Percentiles rank a stretch among this genome's conserved stretches.
Evolutionary conservation across 2,329 filamentous ascomycete species (phyloP).

Genomic region (Aspergillus chevalieri): DNA sequence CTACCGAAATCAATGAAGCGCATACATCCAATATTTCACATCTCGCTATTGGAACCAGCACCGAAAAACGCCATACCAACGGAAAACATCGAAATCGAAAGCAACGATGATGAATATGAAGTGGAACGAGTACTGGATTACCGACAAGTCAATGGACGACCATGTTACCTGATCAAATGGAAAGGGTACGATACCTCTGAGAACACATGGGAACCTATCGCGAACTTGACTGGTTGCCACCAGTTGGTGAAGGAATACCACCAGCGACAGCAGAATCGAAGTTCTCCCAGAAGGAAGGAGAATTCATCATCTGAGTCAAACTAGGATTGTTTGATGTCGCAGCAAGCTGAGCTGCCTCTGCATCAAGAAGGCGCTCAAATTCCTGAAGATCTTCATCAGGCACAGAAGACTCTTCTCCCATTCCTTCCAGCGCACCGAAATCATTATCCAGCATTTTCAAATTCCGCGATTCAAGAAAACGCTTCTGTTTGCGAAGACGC

Average conservation of each 20-base stretch:
- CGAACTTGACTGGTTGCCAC: constrained; percentile 4
- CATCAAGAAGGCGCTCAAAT: too few relatives aligned
- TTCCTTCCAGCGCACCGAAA: too few relatives aligned
- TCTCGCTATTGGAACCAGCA: not conserved
- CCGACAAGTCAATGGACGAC: not conserved
- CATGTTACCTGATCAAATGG: constrained; percentile 1
- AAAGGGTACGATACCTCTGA: too few relatives aligned
- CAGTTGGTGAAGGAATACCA: not conserved
- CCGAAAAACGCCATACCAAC: not conserved
- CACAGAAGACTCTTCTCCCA: too few relatives aligned
- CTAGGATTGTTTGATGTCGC: too few relatives aligned
- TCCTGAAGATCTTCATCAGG: too few relatives aligned
- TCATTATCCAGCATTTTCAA: too few relatives aligned
- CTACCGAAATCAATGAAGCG: not conserved
- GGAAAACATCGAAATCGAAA: not conserved
- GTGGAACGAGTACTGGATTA: not conserved
- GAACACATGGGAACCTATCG: constrained; percentile 3
- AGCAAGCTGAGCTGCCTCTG: not conserved
- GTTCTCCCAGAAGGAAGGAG: not conserved
- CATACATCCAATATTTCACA: constrained; percentile 2
- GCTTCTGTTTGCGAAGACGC: too few relatives aligned
- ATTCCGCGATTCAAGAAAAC: too few relatives aligned
- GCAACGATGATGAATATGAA: not conserved
- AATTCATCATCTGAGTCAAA: not conserved
- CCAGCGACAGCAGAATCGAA: not conserved